Evolutionary conservation across 495 filamentous ascomycete species (phyloP), one percentile per base, ranked within the genome.

Genomic region (Aspergillus asperescens): DNA sequence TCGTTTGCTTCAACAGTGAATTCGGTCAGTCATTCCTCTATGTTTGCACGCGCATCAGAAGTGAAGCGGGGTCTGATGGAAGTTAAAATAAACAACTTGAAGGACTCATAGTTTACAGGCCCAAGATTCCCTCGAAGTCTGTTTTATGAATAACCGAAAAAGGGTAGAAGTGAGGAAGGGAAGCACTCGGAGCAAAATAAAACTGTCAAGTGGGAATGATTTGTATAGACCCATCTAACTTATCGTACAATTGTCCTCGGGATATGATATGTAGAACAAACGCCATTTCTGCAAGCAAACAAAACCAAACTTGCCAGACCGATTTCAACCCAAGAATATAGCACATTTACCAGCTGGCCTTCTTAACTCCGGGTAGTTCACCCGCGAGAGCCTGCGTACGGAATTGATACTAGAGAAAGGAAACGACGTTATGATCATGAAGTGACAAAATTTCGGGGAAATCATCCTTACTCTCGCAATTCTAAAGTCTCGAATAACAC

Each of bases 311-410:
- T n/a, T 55, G 50, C 57, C 50, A 47, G 54, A 52, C 55, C 38
- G n/a, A 46, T 54, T 38, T 50, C 23, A 43, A 50, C 34, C 29
- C 32, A 37, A 44, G 31, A 32, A 39, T 35, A 48, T 31, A 54
- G 41, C 24, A 52, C 25, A 29, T 49, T 61, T 70, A 97, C 93
- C 93, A 98, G 66, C 86, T 90, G 7, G 94, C 93, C 77, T 96
- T 97, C 77, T 83, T 87, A 37, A 97, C 93, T 47, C 93, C 93
- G 0, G 93, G 93, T 29, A 98, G 65, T 50, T 90, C 82, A 49
- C 94, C 93, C n/a, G 77, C 83, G 40, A 95, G 67, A 2, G 94
- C 93, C 67, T 95, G 83, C 70, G 91, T 71, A 65, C 93, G 78
- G 76, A 98, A 97, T 74, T 89, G 87, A 74, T 77, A 98, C 91